phyloP scores from a whole-genome alignment of 257 asterid genomes.

The Nicotiana knightiana region DNA sequence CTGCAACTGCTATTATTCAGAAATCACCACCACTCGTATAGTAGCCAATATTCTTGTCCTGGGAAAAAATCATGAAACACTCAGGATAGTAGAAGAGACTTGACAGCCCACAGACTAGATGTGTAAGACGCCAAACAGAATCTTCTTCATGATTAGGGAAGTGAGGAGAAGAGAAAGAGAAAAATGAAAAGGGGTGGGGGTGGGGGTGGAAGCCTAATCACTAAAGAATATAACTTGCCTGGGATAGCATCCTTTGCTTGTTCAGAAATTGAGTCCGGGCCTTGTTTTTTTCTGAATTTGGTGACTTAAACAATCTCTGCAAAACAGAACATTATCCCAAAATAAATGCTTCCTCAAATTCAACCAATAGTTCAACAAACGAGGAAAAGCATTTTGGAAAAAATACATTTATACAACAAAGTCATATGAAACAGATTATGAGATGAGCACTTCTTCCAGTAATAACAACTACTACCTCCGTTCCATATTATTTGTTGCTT shows the following conservation, averaged over 20 bases:
- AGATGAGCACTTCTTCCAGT: not conserved
- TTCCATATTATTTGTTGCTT: too few species aligned
- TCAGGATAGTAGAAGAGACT: not conserved
- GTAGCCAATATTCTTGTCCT: constrained; percentile 68
- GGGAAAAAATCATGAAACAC: constrained; percentile 4
- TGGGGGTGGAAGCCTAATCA: not conserved
- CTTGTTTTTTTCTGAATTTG: constrained; percentile 71
- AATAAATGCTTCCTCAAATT: not conserved
- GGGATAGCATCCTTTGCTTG: constrained; percentile 68
- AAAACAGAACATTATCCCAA: not conserved
- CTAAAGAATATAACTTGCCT: constrained; percentile 33
- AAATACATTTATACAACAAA: not conserved
- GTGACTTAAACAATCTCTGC: constrained; percentile 78
- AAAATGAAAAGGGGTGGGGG: too few species aligned
- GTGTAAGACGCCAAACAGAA: not conserved
- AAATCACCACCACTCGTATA: constrained; percentile 40
- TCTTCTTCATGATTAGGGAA: not conserved
- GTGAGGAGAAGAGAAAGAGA: not conserved
- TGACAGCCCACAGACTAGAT: not conserved
- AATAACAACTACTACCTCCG: not conserved
- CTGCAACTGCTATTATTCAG: not conserved
- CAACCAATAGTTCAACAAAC: not conserved
- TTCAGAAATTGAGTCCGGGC: constrained; percentile 76
- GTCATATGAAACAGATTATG: not conserved
- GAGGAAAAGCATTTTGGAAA: not conserved